A percentile compares a stretch with the other conserved stretches of the same genome.
These are phyloP conservation scores for Protomyces lactucae-debilis DNA, from an alignment of 1,139 yeast genomes.

Conservation along the genomic window DNA sequence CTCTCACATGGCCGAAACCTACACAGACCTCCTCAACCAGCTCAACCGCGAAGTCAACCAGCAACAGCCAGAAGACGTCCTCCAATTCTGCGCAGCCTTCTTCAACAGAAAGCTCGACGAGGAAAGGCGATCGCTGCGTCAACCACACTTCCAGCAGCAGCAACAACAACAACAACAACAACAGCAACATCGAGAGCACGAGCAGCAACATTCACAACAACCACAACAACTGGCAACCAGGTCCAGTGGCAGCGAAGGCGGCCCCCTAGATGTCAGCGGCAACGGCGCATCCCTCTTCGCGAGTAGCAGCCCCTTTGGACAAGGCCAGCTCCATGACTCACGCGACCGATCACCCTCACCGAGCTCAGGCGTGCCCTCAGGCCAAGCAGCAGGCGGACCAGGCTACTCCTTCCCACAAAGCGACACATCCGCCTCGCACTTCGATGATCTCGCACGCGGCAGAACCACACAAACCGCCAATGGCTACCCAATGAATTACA, in stretches of 20 bases:
- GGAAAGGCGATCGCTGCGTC: conserved; percentile 56
- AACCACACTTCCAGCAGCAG: conserved; percentile 23
- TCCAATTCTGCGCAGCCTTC: conserved; percentile 68
- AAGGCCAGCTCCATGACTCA: not conserved
- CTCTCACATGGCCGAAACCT: conserved; percentile 41
- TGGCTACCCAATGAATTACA: conserved; percentile 34
- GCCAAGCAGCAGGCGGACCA: conserved; percentile 34
- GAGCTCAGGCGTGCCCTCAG: conserved; percentile 45
- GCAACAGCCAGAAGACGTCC: conserved; percentile 60
- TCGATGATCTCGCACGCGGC: conserved; percentile 10
- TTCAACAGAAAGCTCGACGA: conserved; percentile 57
- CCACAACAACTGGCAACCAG: conserved; percentile 5
- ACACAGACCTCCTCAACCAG: conserved; percentile 54
- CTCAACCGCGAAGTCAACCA: conserved; percentile 59
- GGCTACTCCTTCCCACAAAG: conserved; percentile 23
- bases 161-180: too few relatives aligned
- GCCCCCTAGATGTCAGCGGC: conserved; percentile 40
- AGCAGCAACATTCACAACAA: conserved; percentile 31
- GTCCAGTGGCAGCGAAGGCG: conserved; percentile 43
- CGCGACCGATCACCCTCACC: conserved; percentile 38
- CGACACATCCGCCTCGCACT: not conserved
- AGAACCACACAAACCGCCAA: conserved; percentile 14
- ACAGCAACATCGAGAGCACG: too few relatives aligned
- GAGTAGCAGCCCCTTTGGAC: not conserved
- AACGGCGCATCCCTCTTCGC: conserved; percentile 63